Evolutionary conservation across 1,284 basidiomycete genomes (phyloP).

Genomic region (Papiliotrema terrestris): DNA sequence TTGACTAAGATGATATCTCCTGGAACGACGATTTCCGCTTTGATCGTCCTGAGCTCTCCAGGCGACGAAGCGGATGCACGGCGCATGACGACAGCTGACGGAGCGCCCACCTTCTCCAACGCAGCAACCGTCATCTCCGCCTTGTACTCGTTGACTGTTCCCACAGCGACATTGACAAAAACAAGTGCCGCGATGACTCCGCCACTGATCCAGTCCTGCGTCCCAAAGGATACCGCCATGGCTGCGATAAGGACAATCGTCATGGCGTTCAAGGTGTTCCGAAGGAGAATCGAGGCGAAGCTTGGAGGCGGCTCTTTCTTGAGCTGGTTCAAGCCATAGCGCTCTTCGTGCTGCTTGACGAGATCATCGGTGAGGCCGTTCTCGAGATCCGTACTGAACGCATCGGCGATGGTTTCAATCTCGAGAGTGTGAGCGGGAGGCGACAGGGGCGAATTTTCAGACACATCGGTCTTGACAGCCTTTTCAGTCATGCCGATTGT

Average conservation of each 20-base stretch:
- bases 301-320: slow-evolving; percentile 42
- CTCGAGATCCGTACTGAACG: slow-evolving; percentile 31
- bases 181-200: slow-evolving; percentile 64
- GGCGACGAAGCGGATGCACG: slow-evolving; percentile 11
- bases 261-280: slow-evolving; percentile 49
- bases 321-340: slow-evolving; percentile 49
- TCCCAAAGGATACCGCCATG: slow-evolving; percentile 62
- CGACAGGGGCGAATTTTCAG: not conserved
- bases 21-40: slow-evolving; percentile 60
- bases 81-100: slow-evolving; percentile 61
- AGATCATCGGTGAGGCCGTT: slow-evolving; percentile 35
- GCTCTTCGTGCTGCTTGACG: slow-evolving; percentile 24
- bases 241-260: slow-evolving; percentile 54
- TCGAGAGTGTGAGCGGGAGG: slow-evolving; percentile 31
- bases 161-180: slow-evolving; percentile 54
- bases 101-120: slow-evolving; percentile 53
- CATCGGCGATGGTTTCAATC: slow-evolving; percentile 36
- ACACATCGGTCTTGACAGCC: not conserved
- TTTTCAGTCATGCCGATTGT: too few relatives aligned
- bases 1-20: slow-evolving; percentile 61
- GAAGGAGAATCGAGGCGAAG: slow-evolving; percentile 28
- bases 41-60: slow-evolving; percentile 52
- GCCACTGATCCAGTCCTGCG: slow-evolving; percentile 61
- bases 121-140: slow-evolving; percentile 50
- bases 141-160: slow-evolving; percentile 49